These are phyloP conservation scores for Carnegiea gigantea DNA, from an alignment of 179 eudicot genomes.

Conservation along the genomic window DNA sequence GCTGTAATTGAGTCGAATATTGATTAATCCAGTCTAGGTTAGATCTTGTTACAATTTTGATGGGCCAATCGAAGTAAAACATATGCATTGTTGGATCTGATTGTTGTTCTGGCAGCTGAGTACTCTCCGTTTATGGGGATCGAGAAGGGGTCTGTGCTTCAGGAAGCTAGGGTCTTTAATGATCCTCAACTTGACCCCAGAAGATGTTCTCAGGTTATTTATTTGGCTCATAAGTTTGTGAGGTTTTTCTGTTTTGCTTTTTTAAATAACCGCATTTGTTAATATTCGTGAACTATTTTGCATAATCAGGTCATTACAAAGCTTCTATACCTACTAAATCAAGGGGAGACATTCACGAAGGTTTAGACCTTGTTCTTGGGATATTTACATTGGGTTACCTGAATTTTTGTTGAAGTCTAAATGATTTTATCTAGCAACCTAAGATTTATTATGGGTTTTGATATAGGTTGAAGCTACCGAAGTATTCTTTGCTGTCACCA, in stretches of 20 bases:
- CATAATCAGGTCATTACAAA: slow-evolving; percentile 74
- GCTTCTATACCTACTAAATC: slow-evolving; percentile 82
- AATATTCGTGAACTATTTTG: slow-evolving; percentile 1
- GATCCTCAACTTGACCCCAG: slow-evolving; percentile 90
- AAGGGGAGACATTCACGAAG: slow-evolving; percentile 93
- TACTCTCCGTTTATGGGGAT: slow-evolving; percentile 84
- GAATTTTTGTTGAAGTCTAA: background rate
- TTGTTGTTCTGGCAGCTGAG: slow-evolving; percentile 47
- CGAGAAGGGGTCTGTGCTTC: slow-evolving; percentile 89
- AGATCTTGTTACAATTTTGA: slow-evolving; percentile 12
- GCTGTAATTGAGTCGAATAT: slow-evolving; percentile 7
- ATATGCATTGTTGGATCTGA: slow-evolving; percentile 24
- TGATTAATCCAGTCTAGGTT: slow-evolving; percentile 15
- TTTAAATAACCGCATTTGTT: background rate
- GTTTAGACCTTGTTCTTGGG: slow-evolving; percentile 29
- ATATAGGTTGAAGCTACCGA: slow-evolving; percentile 84
- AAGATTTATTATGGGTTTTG: slow-evolving; percentile 18
- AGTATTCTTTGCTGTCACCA: slow-evolving; percentile 84
- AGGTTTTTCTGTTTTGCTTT: slow-evolving; percentile 7
- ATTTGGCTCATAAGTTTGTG: background rate
- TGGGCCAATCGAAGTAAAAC: background rate
- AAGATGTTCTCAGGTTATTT: slow-evolving; percentile 83
- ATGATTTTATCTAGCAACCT: background rate
- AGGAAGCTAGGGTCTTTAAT: slow-evolving; percentile 89
- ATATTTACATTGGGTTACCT: background rate